A percentile compares a stretch with the other conserved stretches of the same genome.
Evolutionary conservation across 2,329 filamentous ascomycete species (phyloP).

Genomic region (Penicillium paneum): DNA sequence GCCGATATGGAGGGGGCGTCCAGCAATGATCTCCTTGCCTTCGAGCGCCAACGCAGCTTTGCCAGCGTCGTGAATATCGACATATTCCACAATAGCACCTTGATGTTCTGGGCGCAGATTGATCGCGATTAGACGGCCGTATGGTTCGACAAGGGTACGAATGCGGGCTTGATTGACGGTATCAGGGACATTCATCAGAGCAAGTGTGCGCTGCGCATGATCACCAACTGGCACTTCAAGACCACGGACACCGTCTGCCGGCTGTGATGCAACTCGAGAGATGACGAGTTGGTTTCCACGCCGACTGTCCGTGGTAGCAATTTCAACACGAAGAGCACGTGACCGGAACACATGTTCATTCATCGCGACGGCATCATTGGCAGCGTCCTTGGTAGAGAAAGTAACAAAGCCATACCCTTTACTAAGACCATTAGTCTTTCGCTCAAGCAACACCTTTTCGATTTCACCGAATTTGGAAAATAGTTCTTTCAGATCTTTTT

Average conservation of each 20-base stretch:
- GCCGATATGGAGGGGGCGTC: constrained; percentile 47
- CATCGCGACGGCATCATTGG: constrained; percentile 63
- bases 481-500: constrained; percentile 65
- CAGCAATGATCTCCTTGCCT: constrained; percentile 45
- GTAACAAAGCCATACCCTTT: constrained; percentile 79
- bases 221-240: constrained; percentile 43
- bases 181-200: constrained; percentile 81
- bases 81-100: constrained; percentile 82
- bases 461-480: constrained; percentile 76
- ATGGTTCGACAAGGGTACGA: constrained; percentile 65
- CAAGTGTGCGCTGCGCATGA: constrained; percentile 66
- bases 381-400: constrained; percentile 67
- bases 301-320: constrained; percentile 44
- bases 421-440: constrained; percentile 63
- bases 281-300: constrained; percentile 46
- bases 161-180: constrained; percentile 88
- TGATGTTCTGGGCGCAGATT: constrained; percentile 76
- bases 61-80: constrained; percentile 66
- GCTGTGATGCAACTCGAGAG: constrained; percentile 39
- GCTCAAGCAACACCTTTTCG: constrained; percentile 67
- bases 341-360: constrained; percentile 68
- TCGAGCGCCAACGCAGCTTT: constrained; percentile 50
- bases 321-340: constrained; percentile 64
- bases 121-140: constrained; percentile 71
- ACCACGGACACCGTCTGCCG: constrained; percentile 39